Percentiles rank a stretch among this genome's conserved stretches.
Conservation (phyloP, 331 rosid genomes). For the Erythrophleum ivorense region DNA sequence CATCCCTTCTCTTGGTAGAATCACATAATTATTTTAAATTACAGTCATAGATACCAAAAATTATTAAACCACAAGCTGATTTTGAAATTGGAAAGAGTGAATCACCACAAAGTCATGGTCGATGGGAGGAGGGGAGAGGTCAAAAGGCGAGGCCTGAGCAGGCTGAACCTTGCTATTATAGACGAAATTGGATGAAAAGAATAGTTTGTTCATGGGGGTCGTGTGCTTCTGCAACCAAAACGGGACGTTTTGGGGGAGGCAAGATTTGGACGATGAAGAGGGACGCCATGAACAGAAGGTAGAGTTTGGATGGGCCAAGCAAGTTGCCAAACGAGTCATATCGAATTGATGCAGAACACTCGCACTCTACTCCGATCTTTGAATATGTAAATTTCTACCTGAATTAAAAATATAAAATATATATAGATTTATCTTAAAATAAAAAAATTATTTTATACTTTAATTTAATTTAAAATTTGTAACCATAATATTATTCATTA, state of each 20-base stretch:
- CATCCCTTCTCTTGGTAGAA: background rate
- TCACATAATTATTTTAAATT: background rate
- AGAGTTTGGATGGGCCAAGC: conserved; percentile 10
- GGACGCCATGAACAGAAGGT: conserved; percentile 6
- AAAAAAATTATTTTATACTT: too few relatives aligned
- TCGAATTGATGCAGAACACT: background rate
- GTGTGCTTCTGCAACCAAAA: conserved; percentile 17
- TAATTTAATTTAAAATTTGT: too few relatives aligned
- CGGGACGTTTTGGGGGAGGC: conserved; percentile 32
- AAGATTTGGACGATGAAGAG: conserved; percentile 16
- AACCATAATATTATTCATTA: too few relatives aligned
- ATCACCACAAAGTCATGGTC: conserved; percentile 80
- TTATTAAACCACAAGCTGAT: background rate
- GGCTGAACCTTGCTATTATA: background rate
- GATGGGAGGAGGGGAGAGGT: conserved; percentile 92
- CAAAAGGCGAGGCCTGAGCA: conserved; percentile 57
- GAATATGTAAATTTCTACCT: too few relatives aligned
- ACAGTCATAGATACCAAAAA: background rate
- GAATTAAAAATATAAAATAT: too few relatives aligned
- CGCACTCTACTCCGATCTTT: background rate
- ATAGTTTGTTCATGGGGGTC: background rate
- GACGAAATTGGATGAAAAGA: conserved; percentile 31
- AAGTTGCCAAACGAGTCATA: conserved; percentile 36
- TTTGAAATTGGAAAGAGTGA: background rate
- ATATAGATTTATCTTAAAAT: too few relatives aligned